Evolutionary conservation across 2,329 filamentous ascomycete genomes (phyloP), one percentile per base, ranked within the genome.

Genomic region (Stemphylium vesicarium): DNA sequence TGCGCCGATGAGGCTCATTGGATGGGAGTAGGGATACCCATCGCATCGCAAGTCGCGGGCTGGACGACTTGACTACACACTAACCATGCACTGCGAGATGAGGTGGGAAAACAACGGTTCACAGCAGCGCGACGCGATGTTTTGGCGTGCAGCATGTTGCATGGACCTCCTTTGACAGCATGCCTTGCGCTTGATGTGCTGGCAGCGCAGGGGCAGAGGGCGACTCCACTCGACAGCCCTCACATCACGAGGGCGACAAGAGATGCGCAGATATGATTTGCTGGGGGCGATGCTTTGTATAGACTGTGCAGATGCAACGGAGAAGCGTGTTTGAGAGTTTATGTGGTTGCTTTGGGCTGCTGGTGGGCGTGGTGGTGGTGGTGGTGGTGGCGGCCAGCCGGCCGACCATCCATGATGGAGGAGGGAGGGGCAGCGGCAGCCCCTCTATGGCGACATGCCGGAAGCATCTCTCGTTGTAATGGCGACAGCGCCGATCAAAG

Each of bases 81-180:
- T 70, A 68, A 57, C 31, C 40, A 60, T 60, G 70, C 67, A 68
- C 45, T 55, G 46, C 50, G 53, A 64, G 61, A 66, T 68, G 65
- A 70, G 66, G 60, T 56, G 60, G 65, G 65, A 69, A 69, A 64
- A 51, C 61, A 57, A 58, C 57, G 59, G 66, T 70, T 66, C 62
- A 57, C 51, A 50, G 57, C 57, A 59, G 66, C 64, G 64, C 65
- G 54, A 61, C 61, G 65, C 64, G 60, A 57, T 59, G 55, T 60
- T 64, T 67, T 65, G 59, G 62, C 62, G 64, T 66, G 65, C 63
- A 68, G 60, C 52, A 46, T 31, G 52, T 55, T 55, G 52, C 52
- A 55, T 55, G 47, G 53, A 48, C 37, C 38, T 57, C 57, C 57
- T 57, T 65, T 68, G 65, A 70, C 69, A 71, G 62, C 64, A 63